phyloP scores from a whole-genome alignment of 2,329 filamentous ascomycete genomes.

The Xylariaceae sp. region DNA sequence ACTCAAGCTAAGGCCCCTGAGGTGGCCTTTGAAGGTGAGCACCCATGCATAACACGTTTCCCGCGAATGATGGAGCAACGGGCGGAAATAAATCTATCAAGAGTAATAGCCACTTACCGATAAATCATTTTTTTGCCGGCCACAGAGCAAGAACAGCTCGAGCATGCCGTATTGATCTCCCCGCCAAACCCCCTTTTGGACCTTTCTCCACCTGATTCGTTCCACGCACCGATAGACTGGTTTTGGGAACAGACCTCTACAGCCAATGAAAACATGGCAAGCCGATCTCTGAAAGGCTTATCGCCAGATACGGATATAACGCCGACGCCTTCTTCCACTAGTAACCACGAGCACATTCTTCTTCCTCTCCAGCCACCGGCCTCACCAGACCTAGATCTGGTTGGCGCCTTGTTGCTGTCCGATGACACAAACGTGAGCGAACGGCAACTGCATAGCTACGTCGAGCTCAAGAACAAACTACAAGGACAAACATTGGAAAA shows the following conservation, averaged over 20 bases:
- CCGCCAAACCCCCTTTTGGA: background rate
- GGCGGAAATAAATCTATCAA: too few relatives aligned
- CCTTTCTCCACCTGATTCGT: background rate
- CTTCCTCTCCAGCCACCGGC: background rate
- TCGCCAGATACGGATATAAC: constrained; percentile 1
- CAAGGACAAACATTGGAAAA: constrained; percentile 6
- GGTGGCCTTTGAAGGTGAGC: background rate
- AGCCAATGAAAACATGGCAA: background rate
- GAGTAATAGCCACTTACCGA: too few relatives aligned
- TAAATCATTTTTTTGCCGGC: too few relatives aligned
- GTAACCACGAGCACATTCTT: background rate
- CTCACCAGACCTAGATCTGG: background rate
- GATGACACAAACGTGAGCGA: background rate
- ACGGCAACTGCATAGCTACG: background rate
- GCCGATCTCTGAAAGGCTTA: background rate
- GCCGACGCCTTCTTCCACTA: constrained; percentile 1
- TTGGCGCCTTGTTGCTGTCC: background rate
- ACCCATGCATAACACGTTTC: too few relatives aligned
- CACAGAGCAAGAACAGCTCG: background rate
- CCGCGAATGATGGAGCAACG: too few relatives aligned
- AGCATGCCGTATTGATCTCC: background rate
- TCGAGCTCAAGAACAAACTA: constrained; percentile 4
- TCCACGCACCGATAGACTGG: too few relatives aligned
- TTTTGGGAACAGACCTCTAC: too few relatives aligned
- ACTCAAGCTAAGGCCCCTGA: constrained; percentile 1